phyloP scores from a whole-genome alignment of 148 eudicot species.

The Chenopodium formosanum region DNA sequence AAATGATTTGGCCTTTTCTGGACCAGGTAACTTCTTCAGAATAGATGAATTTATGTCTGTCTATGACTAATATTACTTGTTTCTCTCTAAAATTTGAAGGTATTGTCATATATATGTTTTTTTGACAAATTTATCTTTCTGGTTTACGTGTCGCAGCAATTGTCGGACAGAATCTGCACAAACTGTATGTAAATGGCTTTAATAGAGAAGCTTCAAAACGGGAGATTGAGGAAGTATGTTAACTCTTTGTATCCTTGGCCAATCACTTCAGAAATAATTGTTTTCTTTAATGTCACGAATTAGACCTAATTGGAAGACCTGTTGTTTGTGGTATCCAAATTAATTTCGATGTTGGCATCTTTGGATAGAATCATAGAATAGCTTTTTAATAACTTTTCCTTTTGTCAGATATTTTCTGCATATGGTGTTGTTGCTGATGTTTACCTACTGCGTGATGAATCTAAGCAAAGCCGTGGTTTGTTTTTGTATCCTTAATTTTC shows the following conservation, averaged over 20 bases:
- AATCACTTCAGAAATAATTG: slow-evolving; percentile 6
- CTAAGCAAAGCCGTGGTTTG: slow-evolving; percentile 73
- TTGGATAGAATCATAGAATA: slow-evolving; percentile 7
- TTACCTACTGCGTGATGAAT: slow-evolving; percentile 64
- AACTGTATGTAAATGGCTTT: slow-evolving; percentile 77
- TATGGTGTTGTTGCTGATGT: slow-evolving; percentile 72
- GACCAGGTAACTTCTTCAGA: slow-evolving; percentile 30
- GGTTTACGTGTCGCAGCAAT: slow-evolving; percentile 9
- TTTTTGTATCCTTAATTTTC: slow-evolving; percentile 22
- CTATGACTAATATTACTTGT: background rate
- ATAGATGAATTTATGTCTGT: slow-evolving; percentile 6
- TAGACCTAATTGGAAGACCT: background rate
- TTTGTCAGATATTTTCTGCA: slow-evolving; percentile 68
- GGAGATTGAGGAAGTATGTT: slow-evolving; percentile 81
- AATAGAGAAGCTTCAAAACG: slow-evolving; percentile 65
- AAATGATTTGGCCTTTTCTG: slow-evolving; percentile 16
- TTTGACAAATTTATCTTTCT: background rate
- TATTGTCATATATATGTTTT: background rate
- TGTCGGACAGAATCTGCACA: slow-evolving; percentile 31
- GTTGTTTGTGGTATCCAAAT: background rate
- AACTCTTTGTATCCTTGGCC: slow-evolving; percentile 15
- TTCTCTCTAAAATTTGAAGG: background rate
- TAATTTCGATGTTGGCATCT: background rate
- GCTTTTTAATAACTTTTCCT: slow-evolving; percentile 5
- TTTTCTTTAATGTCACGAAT: background rate